Evolutionary conservation across 73 alveolate genomes (phyloP).

Genomic region (Uronychia setigera): DNA sequence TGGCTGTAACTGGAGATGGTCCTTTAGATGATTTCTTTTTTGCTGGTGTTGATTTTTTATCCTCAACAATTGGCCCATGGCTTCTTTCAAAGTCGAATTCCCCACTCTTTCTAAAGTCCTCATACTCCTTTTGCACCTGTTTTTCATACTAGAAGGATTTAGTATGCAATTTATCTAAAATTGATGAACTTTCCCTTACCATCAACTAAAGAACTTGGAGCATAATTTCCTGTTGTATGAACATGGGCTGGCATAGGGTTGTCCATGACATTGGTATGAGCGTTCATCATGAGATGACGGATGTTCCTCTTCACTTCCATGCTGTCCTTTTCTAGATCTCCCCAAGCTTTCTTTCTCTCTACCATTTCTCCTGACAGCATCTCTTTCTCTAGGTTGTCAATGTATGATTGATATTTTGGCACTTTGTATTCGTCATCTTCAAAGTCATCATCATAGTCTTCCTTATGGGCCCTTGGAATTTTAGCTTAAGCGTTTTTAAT

Average conservation of each 20-base stretch:
- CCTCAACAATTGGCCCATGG: too few species aligned
- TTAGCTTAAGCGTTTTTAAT: neutral
- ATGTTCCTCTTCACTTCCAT: conserved; percentile 57
- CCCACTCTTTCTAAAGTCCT: neutral
- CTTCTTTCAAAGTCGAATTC: neutral
- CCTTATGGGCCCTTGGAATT: neutral
- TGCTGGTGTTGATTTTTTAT: neutral
- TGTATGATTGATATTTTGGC: conserved; percentile 16
- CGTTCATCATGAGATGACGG: neutral
- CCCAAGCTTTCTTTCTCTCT: conserved; percentile 61
- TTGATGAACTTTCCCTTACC: too few species aligned
- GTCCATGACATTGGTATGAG: neutral
- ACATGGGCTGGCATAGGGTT: neutral
- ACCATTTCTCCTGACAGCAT: conserved; percentile 27
- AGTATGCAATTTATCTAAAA: neutral
- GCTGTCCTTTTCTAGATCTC: conserved; percentile 35
- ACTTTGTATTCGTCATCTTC: conserved; percentile 13
- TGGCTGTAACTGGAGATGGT: neutral
- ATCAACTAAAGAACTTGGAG: neutral
- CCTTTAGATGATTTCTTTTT: neutral
- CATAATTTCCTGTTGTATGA: neutral
- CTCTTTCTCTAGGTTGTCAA: conserved; percentile 8
- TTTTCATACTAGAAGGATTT: neutral
- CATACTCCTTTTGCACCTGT: neutral
- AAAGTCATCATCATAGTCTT: neutral